These are phyloP conservation scores for Omphalea diandra DNA, from an alignment of 441 rosid genomes.

Conservation along the genomic window DNA sequence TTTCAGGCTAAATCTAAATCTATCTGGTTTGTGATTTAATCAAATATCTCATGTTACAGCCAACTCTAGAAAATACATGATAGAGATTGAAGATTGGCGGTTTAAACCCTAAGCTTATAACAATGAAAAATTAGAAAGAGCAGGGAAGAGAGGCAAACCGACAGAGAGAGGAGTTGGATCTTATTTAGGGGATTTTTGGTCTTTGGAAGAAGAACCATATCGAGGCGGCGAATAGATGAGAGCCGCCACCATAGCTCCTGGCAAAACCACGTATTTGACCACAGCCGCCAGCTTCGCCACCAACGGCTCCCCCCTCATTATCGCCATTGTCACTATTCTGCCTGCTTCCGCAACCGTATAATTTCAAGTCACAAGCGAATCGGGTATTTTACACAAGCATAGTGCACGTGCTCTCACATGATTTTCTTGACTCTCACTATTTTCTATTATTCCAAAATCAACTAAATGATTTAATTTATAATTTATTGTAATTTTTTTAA, in stretches of 20 bases:
- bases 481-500: too few species aligned
- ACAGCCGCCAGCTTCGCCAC: constrained; percentile 48
- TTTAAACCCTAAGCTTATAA: neutral
- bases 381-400: too few species aligned
- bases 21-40: neutral
- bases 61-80: too few species aligned
- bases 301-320: constrained; percentile 54
- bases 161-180: neutral
- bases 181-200: constrained; percentile 32
- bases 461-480: too few species aligned
- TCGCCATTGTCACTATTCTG: constrained; percentile 21
- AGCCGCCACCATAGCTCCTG: constrained; percentile 56
- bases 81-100: too few species aligned
- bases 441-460: too few species aligned
- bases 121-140: neutral
- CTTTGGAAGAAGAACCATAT: constrained; percentile 33
- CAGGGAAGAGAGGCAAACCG: constrained; percentile 10
- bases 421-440: too few species aligned
- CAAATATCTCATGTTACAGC: neutral
- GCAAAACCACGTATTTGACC: constrained; percentile 44
- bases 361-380: too few species aligned
- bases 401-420: too few species aligned
- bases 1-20: neutral
- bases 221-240: constrained; percentile 58
- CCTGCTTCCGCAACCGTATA: neutral